These are phyloP conservation scores for Colletotrichum sojae DNA, from an alignment of 2,329 filamentous ascomycete genomes.

Conservation along the genomic window DNA sequence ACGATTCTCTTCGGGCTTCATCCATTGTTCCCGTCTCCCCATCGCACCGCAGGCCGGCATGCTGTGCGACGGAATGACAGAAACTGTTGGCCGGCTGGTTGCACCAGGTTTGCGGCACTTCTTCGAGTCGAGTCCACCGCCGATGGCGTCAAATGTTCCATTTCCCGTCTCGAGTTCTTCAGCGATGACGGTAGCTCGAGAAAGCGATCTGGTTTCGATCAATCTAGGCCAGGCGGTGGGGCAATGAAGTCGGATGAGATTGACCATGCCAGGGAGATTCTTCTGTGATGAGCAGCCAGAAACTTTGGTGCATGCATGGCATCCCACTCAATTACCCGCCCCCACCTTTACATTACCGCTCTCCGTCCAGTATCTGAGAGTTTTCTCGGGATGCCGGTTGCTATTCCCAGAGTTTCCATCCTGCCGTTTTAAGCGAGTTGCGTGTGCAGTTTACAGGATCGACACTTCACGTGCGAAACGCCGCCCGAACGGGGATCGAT, in stretches of 20 bases:
- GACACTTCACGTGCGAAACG: slow-evolving; percentile 21
- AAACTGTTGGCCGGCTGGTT: not conserved
- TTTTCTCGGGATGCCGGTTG: slow-evolving; percentile 8
- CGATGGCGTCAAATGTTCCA: not conserved
- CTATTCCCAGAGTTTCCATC: slow-evolving; percentile 5
- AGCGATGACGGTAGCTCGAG: not conserved
- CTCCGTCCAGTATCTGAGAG: slow-evolving; percentile 3
- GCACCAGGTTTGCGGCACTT: slow-evolving; percentile 1
- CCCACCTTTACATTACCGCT: not conserved
- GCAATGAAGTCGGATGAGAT: not conserved
- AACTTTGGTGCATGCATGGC: not conserved
- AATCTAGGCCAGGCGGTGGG: not conserved
- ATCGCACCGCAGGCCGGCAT: not conserved
- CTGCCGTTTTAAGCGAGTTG: slow-evolving; percentile 8
- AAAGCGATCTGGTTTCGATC: not conserved
- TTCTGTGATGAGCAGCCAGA: not conserved
- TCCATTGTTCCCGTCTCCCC: not conserved
- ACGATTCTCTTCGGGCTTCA: not conserved
- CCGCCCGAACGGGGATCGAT: slow-evolving; percentile 10
- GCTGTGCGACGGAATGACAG: not conserved
- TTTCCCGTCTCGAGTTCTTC: not conserved
- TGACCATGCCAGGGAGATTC: not conserved
- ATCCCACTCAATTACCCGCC: not conserved
- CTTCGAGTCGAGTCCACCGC: not conserved
- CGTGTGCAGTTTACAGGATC: not conserved